Conservation (phyloP, 2,329 filamentous ascomycete genomes). For the Trichoderma sp. region DNA sequence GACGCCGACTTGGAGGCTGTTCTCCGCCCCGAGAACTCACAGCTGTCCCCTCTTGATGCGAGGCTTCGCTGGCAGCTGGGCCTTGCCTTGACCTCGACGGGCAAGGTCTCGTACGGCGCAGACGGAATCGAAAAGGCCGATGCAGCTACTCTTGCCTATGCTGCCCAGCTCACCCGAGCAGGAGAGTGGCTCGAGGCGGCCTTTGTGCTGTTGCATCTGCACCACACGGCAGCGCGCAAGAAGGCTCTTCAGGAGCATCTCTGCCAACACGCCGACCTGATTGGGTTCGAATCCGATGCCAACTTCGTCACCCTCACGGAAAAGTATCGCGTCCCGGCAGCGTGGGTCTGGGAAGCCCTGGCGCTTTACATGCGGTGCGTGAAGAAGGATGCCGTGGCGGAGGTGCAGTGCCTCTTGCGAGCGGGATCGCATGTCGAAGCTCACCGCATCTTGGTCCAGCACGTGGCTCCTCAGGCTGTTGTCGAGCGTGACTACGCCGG, state of each 20-base stretch:
- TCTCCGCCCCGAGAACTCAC: slow-evolving; percentile 74
- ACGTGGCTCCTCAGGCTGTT: slow-evolving; percentile 79
- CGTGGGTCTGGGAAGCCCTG: slow-evolving; percentile 87
- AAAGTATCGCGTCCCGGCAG: slow-evolving; percentile 69
- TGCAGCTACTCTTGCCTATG: slow-evolving; percentile 66
- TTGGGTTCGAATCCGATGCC: slow-evolving; percentile 60
- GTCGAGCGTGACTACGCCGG: slow-evolving; percentile 78
- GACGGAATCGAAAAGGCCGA: slow-evolving; percentile 64
- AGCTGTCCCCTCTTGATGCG: slow-evolving; percentile 72
- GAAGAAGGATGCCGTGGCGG: slow-evolving; percentile 66
- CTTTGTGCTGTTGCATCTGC: slow-evolving; percentile 80
- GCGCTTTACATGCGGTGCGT: slow-evolving; percentile 78
- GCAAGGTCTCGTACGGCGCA: slow-evolving; percentile 55
- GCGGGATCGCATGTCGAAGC: slow-evolving; percentile 78
- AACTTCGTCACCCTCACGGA: slow-evolving; percentile 63
- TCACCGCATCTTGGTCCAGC: slow-evolving; percentile 76
- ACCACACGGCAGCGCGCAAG: slow-evolving; percentile 61
- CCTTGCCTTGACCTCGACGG: slow-evolving; percentile 60
- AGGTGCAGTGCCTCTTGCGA: slow-evolving; percentile 78
- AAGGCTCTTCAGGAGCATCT: slow-evolving; percentile 73
- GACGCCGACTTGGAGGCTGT: slow-evolving; percentile 66
- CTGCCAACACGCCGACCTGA: slow-evolving; percentile 67
- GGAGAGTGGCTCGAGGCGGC: slow-evolving; percentile 70
- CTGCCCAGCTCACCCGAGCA: slow-evolving; percentile 62
- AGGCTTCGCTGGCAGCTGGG: slow-evolving; percentile 85